Conservation (phyloP, 129 eudicot genomes). For the Lactuca sativa region DNA sequence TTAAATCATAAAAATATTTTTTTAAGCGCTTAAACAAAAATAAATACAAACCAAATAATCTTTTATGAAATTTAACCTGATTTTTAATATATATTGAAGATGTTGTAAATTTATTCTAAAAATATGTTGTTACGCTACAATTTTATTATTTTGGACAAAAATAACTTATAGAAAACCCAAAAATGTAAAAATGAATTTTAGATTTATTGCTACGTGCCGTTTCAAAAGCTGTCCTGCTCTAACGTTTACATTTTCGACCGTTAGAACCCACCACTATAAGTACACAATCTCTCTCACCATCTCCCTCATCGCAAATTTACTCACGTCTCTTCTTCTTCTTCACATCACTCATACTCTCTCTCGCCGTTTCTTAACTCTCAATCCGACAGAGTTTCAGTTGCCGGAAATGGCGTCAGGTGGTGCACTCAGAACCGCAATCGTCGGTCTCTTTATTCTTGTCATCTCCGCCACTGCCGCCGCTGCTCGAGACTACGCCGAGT, state of each 20-base stretch:
- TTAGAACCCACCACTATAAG: not conserved
- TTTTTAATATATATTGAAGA: no score
- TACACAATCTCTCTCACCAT: slow-evolving; percentile 10
- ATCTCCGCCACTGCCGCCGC: slow-evolving; percentile 16
- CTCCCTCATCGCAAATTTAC: not conserved
- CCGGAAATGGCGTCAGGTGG: slow-evolving; percentile 26
- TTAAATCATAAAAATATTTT: no score
- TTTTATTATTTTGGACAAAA: no score
- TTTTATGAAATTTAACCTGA: no score
- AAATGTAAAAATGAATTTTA: not conserved
- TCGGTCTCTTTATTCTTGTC: slow-evolving; percentile 6
- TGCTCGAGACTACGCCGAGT: slow-evolving; percentile 27
- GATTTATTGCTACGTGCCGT: not conserved
- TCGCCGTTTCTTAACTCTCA: not conserved
- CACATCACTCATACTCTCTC: not conserved
- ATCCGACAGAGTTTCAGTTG: not conserved
- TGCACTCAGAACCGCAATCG: not conserved
- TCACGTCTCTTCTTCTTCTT: not conserved
- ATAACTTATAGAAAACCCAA: not conserved
- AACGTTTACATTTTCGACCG: slow-evolving; percentile 37
- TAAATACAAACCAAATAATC: no score
- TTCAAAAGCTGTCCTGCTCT: not conserved
- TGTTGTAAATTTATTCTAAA: no score
- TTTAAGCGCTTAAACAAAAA: no score
- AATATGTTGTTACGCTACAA: no score